Base-by-base conservation (phyloP, 1,139 yeast genomes). In the Taiozyma sp. region DNA sequence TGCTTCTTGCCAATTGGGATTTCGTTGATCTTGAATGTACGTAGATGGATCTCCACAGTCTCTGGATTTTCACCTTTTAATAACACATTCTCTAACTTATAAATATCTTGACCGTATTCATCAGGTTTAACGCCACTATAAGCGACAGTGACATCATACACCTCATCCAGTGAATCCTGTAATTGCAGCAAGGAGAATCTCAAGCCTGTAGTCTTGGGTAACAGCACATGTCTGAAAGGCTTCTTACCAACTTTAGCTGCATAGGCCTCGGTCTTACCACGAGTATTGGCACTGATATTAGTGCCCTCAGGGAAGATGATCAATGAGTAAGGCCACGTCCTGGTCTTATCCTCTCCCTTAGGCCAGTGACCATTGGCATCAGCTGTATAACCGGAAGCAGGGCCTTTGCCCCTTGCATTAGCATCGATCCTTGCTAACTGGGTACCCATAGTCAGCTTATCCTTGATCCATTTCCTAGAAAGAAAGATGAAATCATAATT, bases 251-350 rank as follows among this genome's bases (percentile, higher is more conserved):
- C 68, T 56, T 83, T 78, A 12, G 68, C 70, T 29, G 88, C 86
- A 68, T 72, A 93, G 16, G 67, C 74, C 16, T 72, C 73, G 3
- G 92, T 82, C 53, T 80, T 79, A 8, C 63, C 70, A 47, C 80
- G 76, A 4, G 97, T 90, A 57, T 80, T 77, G 13, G 73, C 74
- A 40, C 95, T 84, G 53, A 88, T 72, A 49, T 91, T 95, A 0
- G 99, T 93, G 2, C 99, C 99, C 68, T 93, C 99, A 1, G 99
- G 99, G 68, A 86, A 93, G 36, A 93, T 67, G 29, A 92, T 69
- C 50, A 93, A 65, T 64, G 73, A 73, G 58, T 81, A 83, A 8
- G 76, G 75, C 76, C 76, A 72, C 8, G 61, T 51, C 6, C 52
- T 51, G 16, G 49, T 51, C 8, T 65, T 58, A 36, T 70, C 64